Conservation (phyloP, 2,329 filamentous ascomycete species). For the Cercospora nicotianae region DNA sequence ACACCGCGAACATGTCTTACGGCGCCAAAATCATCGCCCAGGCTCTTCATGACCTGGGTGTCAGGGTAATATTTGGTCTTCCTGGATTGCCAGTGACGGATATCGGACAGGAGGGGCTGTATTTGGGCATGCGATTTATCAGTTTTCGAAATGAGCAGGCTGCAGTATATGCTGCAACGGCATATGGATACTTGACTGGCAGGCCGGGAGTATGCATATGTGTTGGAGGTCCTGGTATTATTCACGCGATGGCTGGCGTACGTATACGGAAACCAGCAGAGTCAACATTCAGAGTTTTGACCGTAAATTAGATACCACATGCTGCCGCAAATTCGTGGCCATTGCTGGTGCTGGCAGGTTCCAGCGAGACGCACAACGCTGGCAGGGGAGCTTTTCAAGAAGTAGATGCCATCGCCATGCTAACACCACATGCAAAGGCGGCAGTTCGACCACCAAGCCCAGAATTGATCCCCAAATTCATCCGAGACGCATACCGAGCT, state of each 20-base stretch:
- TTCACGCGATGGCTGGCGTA: constrained; percentile 60
- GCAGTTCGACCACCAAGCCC: constrained; percentile 49
- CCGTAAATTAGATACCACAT: constrained; percentile 27
- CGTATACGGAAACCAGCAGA: constrained; percentile 22
- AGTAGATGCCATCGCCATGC: constrained; percentile 55
- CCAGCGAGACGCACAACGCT: constrained; percentile 53
- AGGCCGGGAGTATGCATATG: constrained; percentile 58
- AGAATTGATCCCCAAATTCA: constrained; percentile 49
- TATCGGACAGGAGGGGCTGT: constrained; percentile 58
- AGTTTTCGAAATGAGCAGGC: constrained; percentile 62
- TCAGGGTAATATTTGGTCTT: constrained; percentile 55
- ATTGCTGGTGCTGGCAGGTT: constrained; percentile 56
- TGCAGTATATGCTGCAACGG: constrained; percentile 58
- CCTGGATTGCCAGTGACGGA: constrained; percentile 59
- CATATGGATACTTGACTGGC: constrained; percentile 60
- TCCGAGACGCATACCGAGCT: constrained; percentile 54
- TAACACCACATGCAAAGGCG: constrained; percentile 55
- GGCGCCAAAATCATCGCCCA: constrained; percentile 52
- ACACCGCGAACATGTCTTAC: constrained; percentile 20
- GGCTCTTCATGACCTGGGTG: constrained; percentile 50
- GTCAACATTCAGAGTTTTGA: too few relatives aligned
- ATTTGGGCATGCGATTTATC: constrained; percentile 58
- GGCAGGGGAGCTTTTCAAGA: constrained; percentile 60
- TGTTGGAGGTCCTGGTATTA: constrained; percentile 60
- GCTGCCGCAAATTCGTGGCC: constrained; percentile 57